Base-by-base conservation (phyloP, 805 yeast species). In the Lipomyces mesembrius region DNA sequence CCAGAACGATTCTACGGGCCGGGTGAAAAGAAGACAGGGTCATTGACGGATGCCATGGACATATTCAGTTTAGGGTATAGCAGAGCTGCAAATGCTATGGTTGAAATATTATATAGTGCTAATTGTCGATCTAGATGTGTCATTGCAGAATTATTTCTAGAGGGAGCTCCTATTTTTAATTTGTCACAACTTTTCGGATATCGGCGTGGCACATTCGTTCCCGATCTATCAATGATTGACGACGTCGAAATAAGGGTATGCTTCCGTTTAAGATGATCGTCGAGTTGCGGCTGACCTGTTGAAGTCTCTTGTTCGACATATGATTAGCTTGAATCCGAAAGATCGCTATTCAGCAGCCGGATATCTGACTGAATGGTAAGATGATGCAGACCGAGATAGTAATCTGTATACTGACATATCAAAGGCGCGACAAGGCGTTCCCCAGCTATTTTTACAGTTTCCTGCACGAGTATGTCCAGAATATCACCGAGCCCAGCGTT, bases 141-240 rank as follows among this genome's bases (percentile, higher is more conserved):
- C 2, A 88, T 95, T 71, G 97, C 96, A 0, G 99, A 95, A 76
- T 78, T 95, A 6, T 91, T 89, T 71, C 79, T 87, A 22, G 98
- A 95, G 71, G 98, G 98, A 0, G 83, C 90, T 20, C 90, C 98
- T 0, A 83, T 91, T 0, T 94, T 95, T 77, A 88, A 96, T 0
- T 82, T 95, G 12, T 87, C 98, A 0, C 97, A 93, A 74, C 80
- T 93, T 68, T 94, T 91, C 81, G 90, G 88, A 77, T 95, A 89
- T 77, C 88, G 88, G 73, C 85, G 84, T 66, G 84, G 87, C 2
- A 92, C 89, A 66, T 87, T 83, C 74, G 76, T 76, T 25, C 96
- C 97, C 0, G 87, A 87, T 64, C 76, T 91, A 58, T 82, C 83
- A 6, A 82, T 83, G 1, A 84, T 91, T 25, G 82, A 82, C 17